phyloP scores from a whole-genome alignment of 768 basidiomycete species.

The Agaricus sinodeliciosus region DNA sequence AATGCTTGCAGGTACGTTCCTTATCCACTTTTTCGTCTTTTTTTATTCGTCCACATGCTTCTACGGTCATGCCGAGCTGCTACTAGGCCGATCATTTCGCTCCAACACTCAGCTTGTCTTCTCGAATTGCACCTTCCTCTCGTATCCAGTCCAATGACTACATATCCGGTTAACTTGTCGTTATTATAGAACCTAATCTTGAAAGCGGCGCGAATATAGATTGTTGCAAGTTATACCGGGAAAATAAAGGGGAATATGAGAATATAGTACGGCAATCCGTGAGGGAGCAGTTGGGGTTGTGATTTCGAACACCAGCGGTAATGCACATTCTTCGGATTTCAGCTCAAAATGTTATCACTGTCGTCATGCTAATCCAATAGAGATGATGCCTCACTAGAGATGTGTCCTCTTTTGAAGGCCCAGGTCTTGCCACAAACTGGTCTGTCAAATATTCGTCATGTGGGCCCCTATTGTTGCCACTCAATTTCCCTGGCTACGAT shows the following conservation, averaged over 20 bases:
- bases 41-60: neutral
- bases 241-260: conserved; percentile 86
- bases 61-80: conserved; percentile 1
- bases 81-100: conserved; percentile 7
- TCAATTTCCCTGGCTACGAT: too few relatives aligned
- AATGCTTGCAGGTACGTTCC: conserved; percentile 84
- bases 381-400: too few relatives aligned
- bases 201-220: conserved; percentile 97
- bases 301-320: conserved; percentile 12
- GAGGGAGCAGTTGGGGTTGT: conserved; percentile 78
- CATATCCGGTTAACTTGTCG: neutral
- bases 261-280: conserved; percentile 78
- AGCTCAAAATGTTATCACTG: neutral
- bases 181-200: conserved; percentile 77
- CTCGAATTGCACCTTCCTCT: neutral
- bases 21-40: conserved; percentile 1
- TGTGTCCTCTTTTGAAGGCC: too few relatives aligned
- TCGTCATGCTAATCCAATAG: neutral
- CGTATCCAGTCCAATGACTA: neutral
- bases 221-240: conserved; percentile 94
- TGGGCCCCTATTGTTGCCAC: too few relatives aligned
- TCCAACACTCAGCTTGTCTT: neutral
- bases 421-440: too few relatives aligned
- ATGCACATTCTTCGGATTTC: neutral
- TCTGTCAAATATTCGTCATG: too few relatives aligned